Conservation (phyloP, 768 basidiomycete species). For the Termitomyces sp. region DNA sequence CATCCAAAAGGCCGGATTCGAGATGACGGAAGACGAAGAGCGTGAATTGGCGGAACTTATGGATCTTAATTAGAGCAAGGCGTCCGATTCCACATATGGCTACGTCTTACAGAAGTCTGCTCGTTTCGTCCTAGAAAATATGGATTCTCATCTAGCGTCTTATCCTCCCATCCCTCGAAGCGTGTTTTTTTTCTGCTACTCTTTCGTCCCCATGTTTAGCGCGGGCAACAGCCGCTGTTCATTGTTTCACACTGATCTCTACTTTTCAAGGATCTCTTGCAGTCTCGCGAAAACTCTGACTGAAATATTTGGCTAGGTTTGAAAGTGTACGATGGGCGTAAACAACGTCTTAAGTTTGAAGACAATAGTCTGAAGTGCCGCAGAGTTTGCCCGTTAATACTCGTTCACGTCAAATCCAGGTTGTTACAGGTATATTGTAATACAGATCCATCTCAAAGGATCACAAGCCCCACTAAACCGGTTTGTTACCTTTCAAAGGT, state of each 20-base stretch:
- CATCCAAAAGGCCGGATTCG: slow-evolving; percentile 20
- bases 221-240: slow-evolving; percentile 41
- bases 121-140: slow-evolving; percentile 43
- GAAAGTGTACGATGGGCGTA: slow-evolving; percentile 38
- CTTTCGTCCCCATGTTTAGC: slow-evolving; percentile 37
- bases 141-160: slow-evolving; percentile 44
- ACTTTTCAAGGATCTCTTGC: slow-evolving; percentile 31
- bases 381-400: slow-evolving; percentile 53
- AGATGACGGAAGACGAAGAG: slow-evolving; percentile 85
- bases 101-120: neutral
- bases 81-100: neutral
- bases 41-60: slow-evolving; percentile 77
- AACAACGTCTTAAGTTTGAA: slow-evolving; percentile 56
- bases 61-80: slow-evolving; percentile 23
- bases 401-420: slow-evolving; percentile 32
- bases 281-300: slow-evolving; percentile 35
- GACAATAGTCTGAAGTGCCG: slow-evolving; percentile 37
- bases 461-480: slow-evolving; percentile 52
- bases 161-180: slow-evolving; percentile 40
- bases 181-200: slow-evolving; percentile 41
- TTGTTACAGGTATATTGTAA: slow-evolving; percentile 28
- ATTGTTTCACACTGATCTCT: slow-evolving; percentile 36
- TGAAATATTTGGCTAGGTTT: slow-evolving; percentile 42
- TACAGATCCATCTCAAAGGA: slow-evolving; percentile 37
- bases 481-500: slow-evolving; percentile 39